Evolutionary conservation across 2,329 filamentous ascomycete species (phyloP), one percentile per base, ranked within the genome.

Genomic region (Botryotinia globosa): DNA sequence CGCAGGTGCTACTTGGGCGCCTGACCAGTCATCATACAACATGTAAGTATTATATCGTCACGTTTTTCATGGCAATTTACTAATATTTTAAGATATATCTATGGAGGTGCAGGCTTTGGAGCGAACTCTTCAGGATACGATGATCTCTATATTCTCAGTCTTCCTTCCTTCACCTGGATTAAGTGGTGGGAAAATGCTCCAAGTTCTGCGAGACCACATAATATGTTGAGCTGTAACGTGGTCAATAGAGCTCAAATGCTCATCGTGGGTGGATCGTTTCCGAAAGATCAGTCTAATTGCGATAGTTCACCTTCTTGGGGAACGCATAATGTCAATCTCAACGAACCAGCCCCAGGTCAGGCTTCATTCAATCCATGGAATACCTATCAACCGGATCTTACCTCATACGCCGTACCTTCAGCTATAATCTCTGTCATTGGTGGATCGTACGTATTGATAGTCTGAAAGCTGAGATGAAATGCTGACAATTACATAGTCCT

Each of bases 81-180:
- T 76, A 51, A 79, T 51, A 29, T 20, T 48, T 66, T 34, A 51
- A 90, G 88, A 51, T 90, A 91, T 75, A 78, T 90, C 4, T 90
- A 90, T 77, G 89, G 89, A 61, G 89, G 89, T 25, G 82, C 84
- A 37, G 84, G 84, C 12, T 84, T 87, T 70, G 82, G 83, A 1
- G 78, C 80, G 3, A 81, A 85, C 54, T 82, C 83, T 0, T 81
- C 83, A 22, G 88, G 87, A 34, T 90, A 84, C 77, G 87, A 90
- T 77, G 89, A 91, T 80, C 84, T 87, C 71, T 91, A 89, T 77
- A 87, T 91, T 71, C 83, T 91, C 32, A 85, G 86, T 12, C 82
- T 91, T 25, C 89, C 89, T 1, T 86, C 87, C 1, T 91, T 91
- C 79, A 87, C 83, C 5, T 91, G 89, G 89, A 87, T 90, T 74